Percentiles rank a stretch among this genome's conserved stretches.
phyloP scores from a whole-genome alignment of 352 stramenopile species.

The Phytophthora sansomeana region DNA sequence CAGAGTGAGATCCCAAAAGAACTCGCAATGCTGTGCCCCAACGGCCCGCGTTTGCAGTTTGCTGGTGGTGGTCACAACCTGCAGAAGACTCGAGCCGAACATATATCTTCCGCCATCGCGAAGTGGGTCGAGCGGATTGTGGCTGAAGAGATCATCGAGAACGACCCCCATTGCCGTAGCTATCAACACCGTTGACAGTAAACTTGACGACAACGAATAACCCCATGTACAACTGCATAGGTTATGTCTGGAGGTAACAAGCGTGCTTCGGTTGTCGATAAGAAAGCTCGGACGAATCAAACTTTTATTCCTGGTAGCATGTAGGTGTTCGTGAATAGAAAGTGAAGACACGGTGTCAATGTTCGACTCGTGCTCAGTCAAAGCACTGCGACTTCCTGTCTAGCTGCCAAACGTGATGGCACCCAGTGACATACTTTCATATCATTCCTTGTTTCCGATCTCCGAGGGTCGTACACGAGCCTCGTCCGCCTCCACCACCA shows the following conservation, averaged over 20 bases:
- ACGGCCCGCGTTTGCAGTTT: constrained; percentile 48
- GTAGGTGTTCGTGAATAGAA: constrained; percentile 4
- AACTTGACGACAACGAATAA: background rate
- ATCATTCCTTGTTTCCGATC: constrained; percentile 29
- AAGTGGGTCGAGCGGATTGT: constrained; percentile 31
- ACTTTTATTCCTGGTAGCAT: constrained; percentile 13
- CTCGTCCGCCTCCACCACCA: constrained; percentile 29
- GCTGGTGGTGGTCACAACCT: constrained; percentile 56
- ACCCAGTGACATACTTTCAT: constrained; percentile 2
- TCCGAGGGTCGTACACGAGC: constrained; percentile 24
- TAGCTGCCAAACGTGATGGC: constrained; percentile 14
- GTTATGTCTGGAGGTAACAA: background rate
- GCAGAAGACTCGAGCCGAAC: constrained; percentile 53
- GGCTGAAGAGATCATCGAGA: background rate
- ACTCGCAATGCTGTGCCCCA: constrained; percentile 16
- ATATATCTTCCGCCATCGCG: constrained; percentile 32
- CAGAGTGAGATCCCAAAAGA: constrained; percentile 38
- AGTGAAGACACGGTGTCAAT: constrained; percentile 3
- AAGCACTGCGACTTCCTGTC: background rate
- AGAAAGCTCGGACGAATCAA: background rate
- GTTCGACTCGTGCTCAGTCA: background rate
- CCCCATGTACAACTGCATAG: background rate
- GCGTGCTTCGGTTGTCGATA: background rate
- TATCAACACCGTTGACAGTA: background rate
- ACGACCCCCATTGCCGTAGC: background rate